These are phyloP conservation scores for Pleurotus tuoliensis DNA, from an alignment of 768 basidiomycete species.

Conservation along the genomic window DNA sequence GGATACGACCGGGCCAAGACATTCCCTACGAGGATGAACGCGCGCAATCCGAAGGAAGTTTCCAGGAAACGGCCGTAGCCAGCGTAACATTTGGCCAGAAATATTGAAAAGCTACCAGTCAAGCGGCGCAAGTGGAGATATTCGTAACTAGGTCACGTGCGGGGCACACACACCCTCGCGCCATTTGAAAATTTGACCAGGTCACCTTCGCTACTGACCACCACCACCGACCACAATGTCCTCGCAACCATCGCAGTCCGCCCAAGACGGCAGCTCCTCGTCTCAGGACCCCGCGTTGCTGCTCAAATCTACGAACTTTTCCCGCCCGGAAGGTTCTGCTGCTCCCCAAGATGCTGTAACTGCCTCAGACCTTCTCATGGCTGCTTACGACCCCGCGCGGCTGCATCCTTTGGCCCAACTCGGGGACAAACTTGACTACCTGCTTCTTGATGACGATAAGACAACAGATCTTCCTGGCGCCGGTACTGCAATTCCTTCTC, in stretches of 20 bases:
- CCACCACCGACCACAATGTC: conserved; percentile 24
- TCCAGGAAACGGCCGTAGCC: conserved; percentile 4
- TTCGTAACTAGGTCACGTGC: background rate
- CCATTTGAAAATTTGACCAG: conserved; percentile 3
- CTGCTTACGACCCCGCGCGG: conserved; percentile 86
- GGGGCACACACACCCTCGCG: background rate
- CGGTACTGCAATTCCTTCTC: conserved; percentile 84
- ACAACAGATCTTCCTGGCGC: conserved; percentile 86
- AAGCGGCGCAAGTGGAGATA: background rate
- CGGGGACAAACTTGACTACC: conserved; percentile 92
- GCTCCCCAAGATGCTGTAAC: conserved; percentile 61
- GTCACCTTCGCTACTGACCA: conserved; percentile 18
- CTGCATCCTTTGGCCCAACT: conserved; percentile 93
- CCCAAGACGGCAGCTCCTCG: conserved; percentile 32
- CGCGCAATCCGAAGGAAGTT: background rate
- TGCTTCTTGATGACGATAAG: conserved; percentile 96
- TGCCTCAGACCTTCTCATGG: conserved; percentile 83
- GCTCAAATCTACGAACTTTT: conserved; percentile 45
- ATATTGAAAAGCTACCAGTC: background rate
- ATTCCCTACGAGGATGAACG: background rate
- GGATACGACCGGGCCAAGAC: background rate
- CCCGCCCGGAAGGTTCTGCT: conserved; percentile 34
- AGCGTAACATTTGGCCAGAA: conserved; percentile 2
- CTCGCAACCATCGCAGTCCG: conserved; percentile 16
- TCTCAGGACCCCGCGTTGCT: conserved; percentile 43